Evolutionary conservation across 176 grass and related monocot species (phyloP).

Genomic region (Otatea glauca): DNA sequence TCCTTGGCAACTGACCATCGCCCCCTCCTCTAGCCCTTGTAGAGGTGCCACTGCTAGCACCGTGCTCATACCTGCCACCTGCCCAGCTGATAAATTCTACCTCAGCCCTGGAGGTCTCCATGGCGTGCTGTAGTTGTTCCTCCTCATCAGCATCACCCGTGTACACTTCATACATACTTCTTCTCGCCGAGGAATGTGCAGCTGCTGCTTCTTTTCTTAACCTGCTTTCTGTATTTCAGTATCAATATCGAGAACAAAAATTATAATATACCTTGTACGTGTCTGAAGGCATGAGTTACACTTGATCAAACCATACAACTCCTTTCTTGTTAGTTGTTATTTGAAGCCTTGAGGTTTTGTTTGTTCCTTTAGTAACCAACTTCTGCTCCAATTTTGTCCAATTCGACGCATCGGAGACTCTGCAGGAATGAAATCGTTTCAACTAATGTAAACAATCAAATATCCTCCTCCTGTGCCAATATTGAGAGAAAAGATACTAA

Average conservation of each 20-base stretch:
- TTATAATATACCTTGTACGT: slow-evolving; percentile 56
- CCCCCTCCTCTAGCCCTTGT: too few species aligned
- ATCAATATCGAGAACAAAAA: neutral
- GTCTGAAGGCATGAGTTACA: slow-evolving; percentile 64
- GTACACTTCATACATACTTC: too few species aligned
- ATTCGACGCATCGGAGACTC: slow-evolving; percentile 47
- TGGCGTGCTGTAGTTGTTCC: too few species aligned
- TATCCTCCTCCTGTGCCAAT: neutral
- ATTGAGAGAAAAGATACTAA: slow-evolving; percentile 44
- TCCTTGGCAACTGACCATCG: too few species aligned
- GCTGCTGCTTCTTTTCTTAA: too few species aligned
- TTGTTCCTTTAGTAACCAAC: slow-evolving; percentile 49
- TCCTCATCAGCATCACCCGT: too few species aligned
- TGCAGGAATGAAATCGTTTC: slow-evolving; percentile 2
- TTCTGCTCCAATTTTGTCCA: slow-evolving; percentile 60
- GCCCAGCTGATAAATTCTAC: too few species aligned
- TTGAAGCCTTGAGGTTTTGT: slow-evolving; percentile 52
- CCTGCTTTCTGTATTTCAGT: slow-evolving; percentile 13
- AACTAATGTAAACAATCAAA: neutral
- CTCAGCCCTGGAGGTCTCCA: too few species aligned
- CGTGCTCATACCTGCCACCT: too few species aligned
- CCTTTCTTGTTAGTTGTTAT: slow-evolving; percentile 54
- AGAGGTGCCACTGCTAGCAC: too few species aligned
- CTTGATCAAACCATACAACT: slow-evolving; percentile 72
- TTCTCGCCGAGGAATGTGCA: too few species aligned